These are phyloP conservation scores for Teratosphaeria viscida DNA, from an alignment of 2,329 filamentous ascomycete species.

Conservation along the genomic window DNA sequence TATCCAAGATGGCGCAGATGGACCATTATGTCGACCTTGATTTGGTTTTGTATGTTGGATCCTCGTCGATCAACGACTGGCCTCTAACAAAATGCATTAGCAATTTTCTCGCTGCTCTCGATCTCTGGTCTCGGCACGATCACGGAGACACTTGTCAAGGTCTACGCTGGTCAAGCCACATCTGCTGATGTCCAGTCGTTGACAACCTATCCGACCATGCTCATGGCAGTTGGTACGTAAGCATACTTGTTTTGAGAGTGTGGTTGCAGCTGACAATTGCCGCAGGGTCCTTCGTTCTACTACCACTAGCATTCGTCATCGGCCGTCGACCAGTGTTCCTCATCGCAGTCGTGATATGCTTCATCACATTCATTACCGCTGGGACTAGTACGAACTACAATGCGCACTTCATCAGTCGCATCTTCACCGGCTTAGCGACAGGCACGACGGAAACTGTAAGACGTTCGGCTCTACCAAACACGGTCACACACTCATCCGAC, in stretches of 20 bases:
- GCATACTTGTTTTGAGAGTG: not conserved
- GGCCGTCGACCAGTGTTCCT: constrained; percentile 25
- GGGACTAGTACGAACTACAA: constrained; percentile 25
- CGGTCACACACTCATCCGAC: not conserved
- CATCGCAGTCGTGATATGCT: constrained; percentile 16
- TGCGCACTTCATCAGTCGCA: constrained; percentile 29
- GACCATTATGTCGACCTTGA: not conserved
- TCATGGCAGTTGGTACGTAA: not conserved
- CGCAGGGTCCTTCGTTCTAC: not conserved
- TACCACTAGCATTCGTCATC: constrained; percentile 23
- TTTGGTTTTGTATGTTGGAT: not conserved
- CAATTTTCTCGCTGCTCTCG: not conserved
- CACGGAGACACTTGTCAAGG: not conserved
- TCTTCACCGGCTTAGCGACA: constrained; percentile 27
- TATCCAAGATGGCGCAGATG: constrained; percentile 1
- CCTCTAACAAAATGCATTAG: not conserved
- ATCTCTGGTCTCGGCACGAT: not conserved
- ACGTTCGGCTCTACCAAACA: not conserved
- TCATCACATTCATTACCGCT: constrained; percentile 26
- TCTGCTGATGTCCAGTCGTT: not conserved
- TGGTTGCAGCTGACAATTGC: not conserved
- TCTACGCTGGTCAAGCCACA: not conserved
- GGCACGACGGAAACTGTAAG: constrained; percentile 29
- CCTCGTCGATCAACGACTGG: not conserved
- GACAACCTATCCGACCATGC: constrained; percentile 1